Evolutionary conservation across 1,284 basidiomycete species (phyloP).

Genomic region (Papiliotrema flavescens): DNA sequence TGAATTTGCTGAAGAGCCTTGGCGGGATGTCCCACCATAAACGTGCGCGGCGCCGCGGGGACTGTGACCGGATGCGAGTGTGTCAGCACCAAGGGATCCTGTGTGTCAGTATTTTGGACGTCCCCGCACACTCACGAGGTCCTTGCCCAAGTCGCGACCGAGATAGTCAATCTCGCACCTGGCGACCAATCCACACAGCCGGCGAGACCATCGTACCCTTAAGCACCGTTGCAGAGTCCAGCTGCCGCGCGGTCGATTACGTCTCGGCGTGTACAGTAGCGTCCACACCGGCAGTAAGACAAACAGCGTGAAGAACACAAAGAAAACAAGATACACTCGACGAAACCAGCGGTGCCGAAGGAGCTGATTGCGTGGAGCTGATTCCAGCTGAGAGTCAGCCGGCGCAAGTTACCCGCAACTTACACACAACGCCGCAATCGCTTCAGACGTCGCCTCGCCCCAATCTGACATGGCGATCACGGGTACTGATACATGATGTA

Average conservation of each 20-base stretch:
- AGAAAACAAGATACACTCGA: conserved; percentile 33
- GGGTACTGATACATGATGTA: conserved; percentile 2
- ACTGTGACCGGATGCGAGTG: conserved; percentile 38
- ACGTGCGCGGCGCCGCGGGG: conserved; percentile 24
- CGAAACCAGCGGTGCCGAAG: conserved; percentile 33
- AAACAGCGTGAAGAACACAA: conserved; percentile 27
- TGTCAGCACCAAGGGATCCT: conserved; percentile 27
- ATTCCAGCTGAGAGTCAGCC: conserved; percentile 15
- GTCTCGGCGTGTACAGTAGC: conserved; percentile 24
- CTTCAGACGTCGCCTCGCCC: conserved; percentile 26
- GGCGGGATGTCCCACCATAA: conserved; percentile 34
- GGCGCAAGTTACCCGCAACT: background rate
- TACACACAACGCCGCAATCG: conserved; percentile 24
- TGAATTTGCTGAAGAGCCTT: conserved; percentile 22
- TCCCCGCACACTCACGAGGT: conserved; percentile 20
- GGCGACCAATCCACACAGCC: conserved; percentile 36
- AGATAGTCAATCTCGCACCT: conserved; percentile 44
- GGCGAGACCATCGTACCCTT: conserved; percentile 32
- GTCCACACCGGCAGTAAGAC: conserved; percentile 36
- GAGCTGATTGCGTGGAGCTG: conserved; percentile 26
- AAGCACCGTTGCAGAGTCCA: conserved; percentile 39
- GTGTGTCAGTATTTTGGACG: background rate
- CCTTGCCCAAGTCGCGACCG: conserved; percentile 29
- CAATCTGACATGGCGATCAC: background rate
- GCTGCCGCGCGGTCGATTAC: conserved; percentile 26